These are phyloP conservation scores for Paecilomyces dactylethromorphus DNA, from an alignment of 2,329 filamentous ascomycete species.

Conservation along the genomic window DNA sequence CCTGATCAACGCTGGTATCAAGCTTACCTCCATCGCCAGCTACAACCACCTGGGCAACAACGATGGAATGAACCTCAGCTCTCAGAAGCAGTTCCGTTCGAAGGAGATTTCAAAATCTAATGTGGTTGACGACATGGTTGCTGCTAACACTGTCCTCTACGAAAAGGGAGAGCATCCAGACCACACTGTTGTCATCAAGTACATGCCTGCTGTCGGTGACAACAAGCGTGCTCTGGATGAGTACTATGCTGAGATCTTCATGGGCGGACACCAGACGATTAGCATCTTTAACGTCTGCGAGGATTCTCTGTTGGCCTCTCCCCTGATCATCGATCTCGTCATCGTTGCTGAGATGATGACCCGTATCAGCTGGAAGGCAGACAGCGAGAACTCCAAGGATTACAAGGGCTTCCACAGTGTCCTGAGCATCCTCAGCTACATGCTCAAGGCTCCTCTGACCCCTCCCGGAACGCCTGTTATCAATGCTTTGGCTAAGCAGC, in stretches of 20 bases:
- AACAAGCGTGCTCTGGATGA: slow-evolving; percentile 98
- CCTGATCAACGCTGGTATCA: slow-evolving; percentile 96
- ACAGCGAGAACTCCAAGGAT: slow-evolving; percentile 51
- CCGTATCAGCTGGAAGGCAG: slow-evolving; percentile 82
- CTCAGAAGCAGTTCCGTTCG: slow-evolving; percentile 96
- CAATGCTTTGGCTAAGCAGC: slow-evolving; percentile 94
- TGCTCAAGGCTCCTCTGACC: slow-evolving; percentile 91
- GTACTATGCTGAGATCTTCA: slow-evolving; percentile 99
- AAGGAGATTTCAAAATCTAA: slow-evolving; percentile 99
- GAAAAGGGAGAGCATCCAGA: slow-evolving; percentile 89
- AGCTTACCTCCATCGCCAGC: slow-evolving; percentile 94
- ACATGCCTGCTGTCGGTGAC: slow-evolving; percentile 97
- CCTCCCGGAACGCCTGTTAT: slow-evolving; percentile 92
- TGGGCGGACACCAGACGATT: slow-evolving; percentile 97
- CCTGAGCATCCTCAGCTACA: slow-evolving; percentile 94
- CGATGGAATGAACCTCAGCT: slow-evolving; percentile 97
- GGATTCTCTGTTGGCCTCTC: slow-evolving; percentile 91
- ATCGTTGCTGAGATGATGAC: slow-evolving; percentile 97
- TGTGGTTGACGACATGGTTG: slow-evolving; percentile 99
- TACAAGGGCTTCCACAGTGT: slow-evolving; percentile 97
- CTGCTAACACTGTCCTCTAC: slow-evolving; percentile 88
- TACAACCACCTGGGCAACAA: slow-evolving; percentile 99
- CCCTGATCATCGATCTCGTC: slow-evolving; percentile 94
- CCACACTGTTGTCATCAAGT: slow-evolving; percentile 99
- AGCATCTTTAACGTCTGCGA: slow-evolving; percentile 98